Evolutionary conservation across 257 asterid genomes (phyloP), one percentile per base, ranked within the genome.

Genomic region (Solanum tacnaense): DNA sequence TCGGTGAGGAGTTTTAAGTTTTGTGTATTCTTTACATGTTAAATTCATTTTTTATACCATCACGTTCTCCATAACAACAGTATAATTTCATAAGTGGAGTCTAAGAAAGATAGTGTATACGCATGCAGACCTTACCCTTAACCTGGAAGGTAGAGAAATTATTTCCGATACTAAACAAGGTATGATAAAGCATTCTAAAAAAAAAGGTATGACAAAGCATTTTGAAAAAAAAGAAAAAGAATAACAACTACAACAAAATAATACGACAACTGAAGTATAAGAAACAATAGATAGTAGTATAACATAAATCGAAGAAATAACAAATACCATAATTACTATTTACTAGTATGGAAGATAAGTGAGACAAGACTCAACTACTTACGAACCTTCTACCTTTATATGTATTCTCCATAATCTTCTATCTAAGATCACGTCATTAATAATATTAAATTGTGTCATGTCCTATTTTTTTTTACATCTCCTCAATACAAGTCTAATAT

Each of bases 61-160:
- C 29, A 3, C 27, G 6, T 81, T 46, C 3, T 60, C 1, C 3
- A 1, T 60, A 0, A 21, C 3, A 4, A 60, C 13, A 23, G 0
- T 4, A 23, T 60, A 60, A 60, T 60, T 23, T 60, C 15, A 60
- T 9, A 60, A 60, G 29, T 60, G 1, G 3, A 62, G 8, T 62
- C 0, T n/a, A 4, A 62, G 4, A n/a, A 62, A n/a, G 2, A 65
- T 23, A 23, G 6, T 62, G 1, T 9, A 1, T 23, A 23, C 0
- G 2, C 11, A 23, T 0, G 2, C 11, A 21, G 1, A 21, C 5
- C 2, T 34, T n/a, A n/a, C n/a, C n/a, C n/a, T n/a, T n/a, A n/a
- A n/a, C n/a, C n/a, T n/a, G n/a, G n/a, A n/a, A n/a, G n/a, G n/a
- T n/a, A n/a, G n/a, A n/a, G n/a, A n/a, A n/a, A n/a, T 20, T 21